A percentile compares a stretch with the other conserved stretches of the same genome.
These are phyloP conservation scores for Cryptococcus floricola DNA, from an alignment of 1,284 basidiomycete species.

Conservation along the genomic window DNA sequence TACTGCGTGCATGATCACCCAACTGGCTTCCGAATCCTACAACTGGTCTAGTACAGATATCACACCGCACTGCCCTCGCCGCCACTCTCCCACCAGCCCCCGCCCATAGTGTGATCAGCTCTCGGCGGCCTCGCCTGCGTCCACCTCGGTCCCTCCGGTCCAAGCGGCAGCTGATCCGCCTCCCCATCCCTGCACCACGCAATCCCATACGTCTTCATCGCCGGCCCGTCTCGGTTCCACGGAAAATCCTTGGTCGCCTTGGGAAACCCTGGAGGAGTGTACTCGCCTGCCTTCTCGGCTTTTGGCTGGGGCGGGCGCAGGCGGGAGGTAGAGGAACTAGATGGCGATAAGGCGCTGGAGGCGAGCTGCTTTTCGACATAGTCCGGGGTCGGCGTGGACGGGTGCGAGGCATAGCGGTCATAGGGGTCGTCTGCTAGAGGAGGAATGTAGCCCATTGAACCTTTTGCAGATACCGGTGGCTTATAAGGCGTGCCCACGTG, in stretches of 20 bases:
- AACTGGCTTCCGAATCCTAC: too few relatives aligned
- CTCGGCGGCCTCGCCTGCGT: slow-evolving; percentile 28
- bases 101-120: slow-evolving; percentile 13
- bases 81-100: slow-evolving; percentile 24
- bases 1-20: too few relatives aligned
- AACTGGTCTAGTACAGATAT: too few relatives aligned
- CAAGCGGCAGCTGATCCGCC: slow-evolving; percentile 10
- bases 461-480: not conserved
- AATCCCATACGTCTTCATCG: slow-evolving; percentile 34
- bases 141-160: slow-evolving; percentile 28
- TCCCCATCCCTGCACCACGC: slow-evolving; percentile 24
- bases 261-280: slow-evolving; percentile 25
- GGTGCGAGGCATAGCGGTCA: slow-evolving; percentile 29
- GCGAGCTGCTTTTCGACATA: not conserved
- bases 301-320: not conserved
- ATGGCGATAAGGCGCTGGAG: not conserved
- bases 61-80: slow-evolving; percentile 5
- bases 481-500: not conserved
- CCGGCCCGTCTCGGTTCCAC: slow-evolving; percentile 31
- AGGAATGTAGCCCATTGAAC: slow-evolving; percentile 16
- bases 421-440: slow-evolving; percentile 18
- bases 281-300: slow-evolving; percentile 7
- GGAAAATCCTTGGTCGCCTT: slow-evolving; percentile 13
- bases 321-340: not conserved
- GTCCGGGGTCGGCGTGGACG: slow-evolving; percentile 14